Base-by-base conservation (phyloP, 148 eudicot species). In the Simmondsia chinensis region DNA sequence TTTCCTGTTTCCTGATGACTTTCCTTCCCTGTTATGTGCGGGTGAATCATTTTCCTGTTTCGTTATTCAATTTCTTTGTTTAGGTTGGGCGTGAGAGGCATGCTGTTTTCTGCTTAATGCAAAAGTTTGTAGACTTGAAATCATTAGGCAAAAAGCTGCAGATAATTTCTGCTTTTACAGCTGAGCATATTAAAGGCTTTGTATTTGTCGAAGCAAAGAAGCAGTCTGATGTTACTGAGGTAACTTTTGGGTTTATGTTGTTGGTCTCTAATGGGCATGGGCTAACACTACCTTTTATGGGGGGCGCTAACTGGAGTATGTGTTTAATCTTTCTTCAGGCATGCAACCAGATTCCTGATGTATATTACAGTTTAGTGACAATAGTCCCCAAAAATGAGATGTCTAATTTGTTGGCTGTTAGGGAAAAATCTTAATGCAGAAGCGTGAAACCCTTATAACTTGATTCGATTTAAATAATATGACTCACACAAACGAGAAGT, bases 21-120 rank as follows among this genome's bases (percentile, higher is more conserved):
- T n/a, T n/a, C n/a, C n/a, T n/a, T n/a, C n/a, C n/a, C n/a, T n/a
- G n/a, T n/a, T n/a, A n/a, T n/a, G n/a, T n/a, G n/a, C n/a, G n/a
- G n/a, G n/a, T n/a, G n/a, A n/a, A n/a, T n/a, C n/a, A n/a, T n/a
- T n/a, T n/a, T n/a, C n/a, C n/a, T n/a, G n/a, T n/a, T n/a, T n/a
- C n/a, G n/a, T n/a, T n/a, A n/a, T 34, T 32, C 29, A 43, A 20
- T 14, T 27, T 29, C 16, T 20, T 32, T 41, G 0, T 61, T n/a
- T 56, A 91, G 99, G 84, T 73, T 73, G 95, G 95, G 36, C 93
- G 99, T 11, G 99, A 91, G 71, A 85, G 72, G 75, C 69, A 82
- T 43, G 73, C 93, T 16, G 85, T 78, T 33, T 76, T 85, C 64
- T 85, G 94, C 46, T 66, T 91, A 9, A 91, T 91, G 80, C 95